Conservation (phyloP, 495 filamentous ascomycete genomes). For the Clohesyomyces aquaticus region DNA sequence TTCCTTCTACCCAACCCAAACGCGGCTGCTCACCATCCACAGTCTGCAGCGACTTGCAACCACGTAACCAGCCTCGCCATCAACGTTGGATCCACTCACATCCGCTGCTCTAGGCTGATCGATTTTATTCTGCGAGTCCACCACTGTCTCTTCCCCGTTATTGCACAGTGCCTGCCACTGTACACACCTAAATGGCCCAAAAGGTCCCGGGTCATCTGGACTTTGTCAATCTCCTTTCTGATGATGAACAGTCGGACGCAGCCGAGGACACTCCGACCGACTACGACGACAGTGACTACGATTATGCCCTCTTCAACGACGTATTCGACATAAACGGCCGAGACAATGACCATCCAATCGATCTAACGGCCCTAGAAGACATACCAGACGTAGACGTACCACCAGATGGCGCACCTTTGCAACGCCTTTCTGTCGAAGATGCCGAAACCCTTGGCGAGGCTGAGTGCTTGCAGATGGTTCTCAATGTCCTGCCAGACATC, state of each 20-base stretch:
- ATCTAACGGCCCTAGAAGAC: slow-evolving; percentile 18
- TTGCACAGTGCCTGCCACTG: too few species aligned
- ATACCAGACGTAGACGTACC: slow-evolving; percentile 19
- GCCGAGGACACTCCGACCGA: background rate
- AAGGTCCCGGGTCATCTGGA: background rate
- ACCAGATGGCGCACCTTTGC: slow-evolving; percentile 9
- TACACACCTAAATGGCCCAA: background rate
- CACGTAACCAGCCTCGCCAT: too few species aligned
- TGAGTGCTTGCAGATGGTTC: slow-evolving; percentile 41
- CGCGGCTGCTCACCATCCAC: too few species aligned
- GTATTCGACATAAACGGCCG: background rate
- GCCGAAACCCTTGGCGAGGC: slow-evolving; percentile 25
- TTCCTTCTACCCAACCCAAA: too few species aligned
- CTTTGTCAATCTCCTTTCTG: slow-evolving; percentile 1
- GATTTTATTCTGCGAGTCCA: too few species aligned
- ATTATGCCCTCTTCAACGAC: slow-evolving; percentile 2
- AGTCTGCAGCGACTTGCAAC: too few species aligned
- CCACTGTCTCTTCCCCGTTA: too few species aligned
- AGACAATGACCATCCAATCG: slow-evolving; percentile 7
- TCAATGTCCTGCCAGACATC: slow-evolving; percentile 49
- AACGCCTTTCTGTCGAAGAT: background rate
- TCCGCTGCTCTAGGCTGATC: too few species aligned
- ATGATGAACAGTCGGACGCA: background rate
- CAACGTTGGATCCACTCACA: background rate
- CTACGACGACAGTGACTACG: background rate